Conservation (phyloP, 805 yeast species). For the Blastobotrys mokoenaii region DNA sequence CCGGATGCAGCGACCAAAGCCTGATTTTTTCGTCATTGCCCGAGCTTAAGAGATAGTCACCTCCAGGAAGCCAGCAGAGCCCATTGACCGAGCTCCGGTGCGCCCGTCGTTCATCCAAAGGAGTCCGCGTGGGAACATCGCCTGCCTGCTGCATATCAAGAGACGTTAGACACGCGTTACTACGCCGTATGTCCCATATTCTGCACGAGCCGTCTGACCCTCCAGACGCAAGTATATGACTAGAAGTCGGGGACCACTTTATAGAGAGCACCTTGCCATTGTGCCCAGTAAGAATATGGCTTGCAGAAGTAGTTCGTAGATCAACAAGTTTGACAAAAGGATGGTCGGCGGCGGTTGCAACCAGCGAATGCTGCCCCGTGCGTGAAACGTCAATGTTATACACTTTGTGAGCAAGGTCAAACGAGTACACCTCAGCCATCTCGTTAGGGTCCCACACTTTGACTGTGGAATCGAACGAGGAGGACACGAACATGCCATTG, state of each 20-base stretch:
- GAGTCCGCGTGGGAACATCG: conserved; percentile 20
- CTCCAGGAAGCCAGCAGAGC: conserved; percentile 60
- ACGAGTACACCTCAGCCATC: conserved; percentile 57
- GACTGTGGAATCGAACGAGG: conserved; percentile 70
- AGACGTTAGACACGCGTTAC: conserved; percentile 52
- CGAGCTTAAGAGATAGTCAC: conserved; percentile 51
- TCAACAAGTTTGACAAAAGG: conserved; percentile 65
- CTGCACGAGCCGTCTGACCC: conserved; percentile 74
- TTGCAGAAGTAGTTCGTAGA: conserved; percentile 59
- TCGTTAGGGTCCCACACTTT: conserved; percentile 75
- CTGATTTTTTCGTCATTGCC: conserved; percentile 78
- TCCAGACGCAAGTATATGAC: conserved; percentile 64
- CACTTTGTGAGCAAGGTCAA: conserved; percentile 53
- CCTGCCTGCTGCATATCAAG: conserved; percentile 49
- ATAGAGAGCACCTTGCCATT: conserved; percentile 48
- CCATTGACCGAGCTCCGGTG: conserved; percentile 79
- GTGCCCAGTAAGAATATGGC: conserved; percentile 63
- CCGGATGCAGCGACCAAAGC: conserved; percentile 62
- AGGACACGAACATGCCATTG: conserved; percentile 74
- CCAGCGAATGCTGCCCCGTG: conserved; percentile 39
- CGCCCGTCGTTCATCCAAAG: conserved; percentile 39
- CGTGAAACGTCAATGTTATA: conserved; percentile 58
- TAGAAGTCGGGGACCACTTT: conserved; percentile 65
- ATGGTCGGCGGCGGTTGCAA: conserved; percentile 67
- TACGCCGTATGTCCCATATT: conserved; percentile 78